Evolutionary conservation across 768 basidiomycete genomes (phyloP).

Genomic region (Amanita pallidorosea): DNA sequence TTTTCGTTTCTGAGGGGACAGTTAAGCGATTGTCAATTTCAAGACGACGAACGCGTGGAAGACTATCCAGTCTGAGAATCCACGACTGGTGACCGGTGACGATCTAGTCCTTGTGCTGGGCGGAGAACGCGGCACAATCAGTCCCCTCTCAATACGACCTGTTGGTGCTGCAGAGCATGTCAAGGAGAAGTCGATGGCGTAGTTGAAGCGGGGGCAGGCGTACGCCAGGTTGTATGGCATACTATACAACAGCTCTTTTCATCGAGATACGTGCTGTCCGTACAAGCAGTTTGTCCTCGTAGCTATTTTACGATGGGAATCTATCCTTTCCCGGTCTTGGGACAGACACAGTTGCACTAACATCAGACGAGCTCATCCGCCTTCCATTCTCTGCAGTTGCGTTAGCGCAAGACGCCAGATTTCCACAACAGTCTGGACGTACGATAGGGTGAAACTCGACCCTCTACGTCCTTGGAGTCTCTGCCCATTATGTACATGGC

Average conservation of each 20-base stretch:
- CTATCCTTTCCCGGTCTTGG: slow-evolving; percentile 21
- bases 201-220: not conserved
- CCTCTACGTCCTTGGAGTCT: slow-evolving; percentile 24
- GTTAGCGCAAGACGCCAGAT: not conserved
- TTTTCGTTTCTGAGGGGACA: not conserved
- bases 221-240: not conserved
- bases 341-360: slow-evolving; percentile 25
- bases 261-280: not conserved
- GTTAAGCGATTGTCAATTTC: not conserved
- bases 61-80: not conserved
- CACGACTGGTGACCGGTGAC: too few relatives aligned
- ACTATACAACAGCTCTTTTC: not conserved
- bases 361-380: slow-evolving; percentile 28
- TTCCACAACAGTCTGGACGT: slow-evolving; percentile 4
- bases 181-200: not conserved
- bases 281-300: not conserved
- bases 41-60: not conserved
- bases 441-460: slow-evolving; percentile 21
- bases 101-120: not conserved
- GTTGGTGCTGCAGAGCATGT: not conserved
- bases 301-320: slow-evolving; percentile 6
- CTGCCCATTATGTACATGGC: slow-evolving; percentile 21
- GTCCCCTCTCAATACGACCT: not conserved
- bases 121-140: not conserved
- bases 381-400: slow-evolving; percentile 13